Conservation (phyloP, 2,329 filamentous ascomycete species). For the Trichoderma endophyticum region DNA sequence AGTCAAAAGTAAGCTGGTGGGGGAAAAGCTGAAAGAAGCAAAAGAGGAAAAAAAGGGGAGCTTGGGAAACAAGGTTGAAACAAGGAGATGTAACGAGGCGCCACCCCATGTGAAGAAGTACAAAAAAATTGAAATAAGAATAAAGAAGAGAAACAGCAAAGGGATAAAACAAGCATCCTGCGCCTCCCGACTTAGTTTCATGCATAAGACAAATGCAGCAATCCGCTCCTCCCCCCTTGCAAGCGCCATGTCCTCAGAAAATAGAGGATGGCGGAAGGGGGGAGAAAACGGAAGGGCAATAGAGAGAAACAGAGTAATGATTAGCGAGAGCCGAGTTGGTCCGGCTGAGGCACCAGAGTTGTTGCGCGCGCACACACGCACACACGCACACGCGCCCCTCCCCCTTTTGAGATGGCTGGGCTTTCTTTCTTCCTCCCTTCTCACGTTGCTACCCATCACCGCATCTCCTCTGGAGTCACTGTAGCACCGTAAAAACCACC, state of each 20-base stretch:
- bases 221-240: not conserved
- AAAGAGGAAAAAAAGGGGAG: not conserved
- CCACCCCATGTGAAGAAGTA: constrained; percentile 1
- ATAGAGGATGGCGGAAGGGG: not conserved
- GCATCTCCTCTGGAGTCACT: constrained; percentile 51
- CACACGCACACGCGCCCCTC: not conserved
- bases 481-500: constrained; percentile 54
- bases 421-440: not conserved
- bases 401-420: not conserved
- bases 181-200: constrained; percentile 3
- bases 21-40: constrained; percentile 15
- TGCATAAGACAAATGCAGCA: constrained; percentile 6
- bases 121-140: not conserved
- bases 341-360: not conserved
- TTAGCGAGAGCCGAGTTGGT: not conserved
- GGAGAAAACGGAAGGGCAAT: not conserved
- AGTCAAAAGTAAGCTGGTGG: constrained; percentile 12
- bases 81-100: constrained; percentile 1
- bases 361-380: not conserved
- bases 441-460: constrained; percentile 27
- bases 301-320: not conserved
- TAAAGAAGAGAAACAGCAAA: not conserved
- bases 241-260: not conserved
- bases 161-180: not conserved
- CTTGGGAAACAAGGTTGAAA: not conserved